phyloP scores from a whole-genome alignment of 208 protist genomes.

The Tritrichomonas musculus region DNA sequence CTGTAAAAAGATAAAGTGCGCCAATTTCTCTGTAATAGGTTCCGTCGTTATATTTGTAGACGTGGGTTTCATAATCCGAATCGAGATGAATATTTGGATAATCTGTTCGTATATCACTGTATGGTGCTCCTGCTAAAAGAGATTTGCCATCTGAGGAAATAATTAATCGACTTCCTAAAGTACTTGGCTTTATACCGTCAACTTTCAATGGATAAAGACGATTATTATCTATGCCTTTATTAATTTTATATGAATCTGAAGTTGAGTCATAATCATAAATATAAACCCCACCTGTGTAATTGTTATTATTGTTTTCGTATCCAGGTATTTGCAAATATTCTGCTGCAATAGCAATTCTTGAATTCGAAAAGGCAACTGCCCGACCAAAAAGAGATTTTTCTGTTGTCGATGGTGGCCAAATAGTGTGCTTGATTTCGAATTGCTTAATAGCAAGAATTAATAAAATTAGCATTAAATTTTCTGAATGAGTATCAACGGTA shows the following conservation, averaged over 20 bases:
- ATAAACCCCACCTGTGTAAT: background rate
- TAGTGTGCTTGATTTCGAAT: background rate
- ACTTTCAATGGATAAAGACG: background rate
- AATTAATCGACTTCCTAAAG: background rate
- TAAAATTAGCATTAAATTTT: too few species aligned
- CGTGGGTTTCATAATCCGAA: background rate
- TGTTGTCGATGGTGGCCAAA: background rate
- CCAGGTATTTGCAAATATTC: background rate
- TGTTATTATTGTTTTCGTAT: background rate
- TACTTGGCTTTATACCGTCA: background rate
- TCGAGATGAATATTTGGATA: background rate
- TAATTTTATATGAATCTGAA: background rate
- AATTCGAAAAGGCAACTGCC: background rate
- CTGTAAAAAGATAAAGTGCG: background rate
- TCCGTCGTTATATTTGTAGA: background rate
- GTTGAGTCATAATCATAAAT: background rate
- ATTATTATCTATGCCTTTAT: background rate
- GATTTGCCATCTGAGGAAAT: background rate
- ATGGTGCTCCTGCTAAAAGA: background rate
- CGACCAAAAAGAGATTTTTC: background rate
- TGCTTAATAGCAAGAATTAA: background rate
- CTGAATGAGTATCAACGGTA: too few species aligned
- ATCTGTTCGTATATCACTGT: background rate
- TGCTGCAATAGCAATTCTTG: background rate
- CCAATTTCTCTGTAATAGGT: background rate